A percentile compares a stretch with the other conserved stretches of the same genome.
Evolutionary conservation across 2,329 filamentous ascomycete genomes (phyloP).

Genomic region (Apiospora pterosperma): DNA sequence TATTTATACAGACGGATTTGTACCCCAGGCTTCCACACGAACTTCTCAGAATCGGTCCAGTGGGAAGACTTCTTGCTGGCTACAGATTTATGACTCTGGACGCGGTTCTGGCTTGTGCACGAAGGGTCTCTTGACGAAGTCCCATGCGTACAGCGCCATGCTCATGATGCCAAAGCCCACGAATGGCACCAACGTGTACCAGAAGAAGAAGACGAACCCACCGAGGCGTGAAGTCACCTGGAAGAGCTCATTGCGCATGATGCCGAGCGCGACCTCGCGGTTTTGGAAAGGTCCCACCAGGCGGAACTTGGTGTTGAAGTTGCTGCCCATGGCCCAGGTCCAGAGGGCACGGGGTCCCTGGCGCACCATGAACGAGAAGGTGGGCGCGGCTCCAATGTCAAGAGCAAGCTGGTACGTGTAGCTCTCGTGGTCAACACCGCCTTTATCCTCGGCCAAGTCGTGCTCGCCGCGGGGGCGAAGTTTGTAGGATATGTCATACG

Average conservation of each 20-base stretch:
- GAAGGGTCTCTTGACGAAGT: neutral
- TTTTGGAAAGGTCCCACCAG: constrained; percentile 42
- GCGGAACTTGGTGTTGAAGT: constrained; percentile 48
- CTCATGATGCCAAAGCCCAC: neutral
- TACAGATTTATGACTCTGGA: too few species aligned
- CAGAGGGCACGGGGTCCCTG: constrained; percentile 33
- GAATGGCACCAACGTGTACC: neutral
- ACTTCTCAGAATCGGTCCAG: too few species aligned
- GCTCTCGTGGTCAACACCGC: constrained; percentile 46
- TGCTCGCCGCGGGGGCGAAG: constrained; percentile 32
- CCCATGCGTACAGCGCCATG: constrained; percentile 3
- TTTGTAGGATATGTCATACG: constrained; percentile 38
- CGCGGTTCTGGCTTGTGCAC: too few species aligned
- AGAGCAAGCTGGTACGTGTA: constrained; percentile 48
- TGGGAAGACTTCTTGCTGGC: too few species aligned
- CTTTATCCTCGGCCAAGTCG: constrained; percentile 30
- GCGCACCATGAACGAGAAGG: constrained; percentile 28
- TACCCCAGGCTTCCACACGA: too few species aligned
- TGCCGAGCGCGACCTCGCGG: constrained; percentile 23
- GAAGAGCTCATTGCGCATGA: constrained; percentile 41
- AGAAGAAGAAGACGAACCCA: neutral
- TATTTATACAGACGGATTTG: too few species aligned
- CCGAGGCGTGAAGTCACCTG: neutral
- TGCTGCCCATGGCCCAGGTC: constrained; percentile 45
- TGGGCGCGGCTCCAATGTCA: constrained; percentile 46